Base-by-base conservation (phyloP, 441 rosid species). In the Pelargonium myrrhifolium region DNA sequence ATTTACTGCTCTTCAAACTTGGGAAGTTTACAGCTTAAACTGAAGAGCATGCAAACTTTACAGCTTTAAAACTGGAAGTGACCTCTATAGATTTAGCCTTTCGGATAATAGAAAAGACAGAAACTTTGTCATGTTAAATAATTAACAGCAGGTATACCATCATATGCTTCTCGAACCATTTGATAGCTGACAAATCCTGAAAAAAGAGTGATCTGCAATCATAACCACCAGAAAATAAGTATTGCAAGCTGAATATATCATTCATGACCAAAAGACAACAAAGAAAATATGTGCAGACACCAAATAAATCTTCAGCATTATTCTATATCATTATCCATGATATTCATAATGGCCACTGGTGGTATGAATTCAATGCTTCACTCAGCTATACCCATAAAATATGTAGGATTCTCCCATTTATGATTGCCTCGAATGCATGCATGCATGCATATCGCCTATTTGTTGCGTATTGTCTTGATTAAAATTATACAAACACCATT, bases 141-240 rank as follows among this genome's bases (percentile, higher is more conserved):
- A 76, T 51, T 21, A 62, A 49, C 17, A 56, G 9, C 64, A 68
- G 47, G 72, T 22, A 24, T 72, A 92, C 99, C 98, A 78, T 83
- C 90, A 71, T 90, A 92, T 77, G 99, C 98, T 76, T 94, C 97
- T 78, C 90, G 87, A 74, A 94, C 98, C 98, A 94, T 92, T 78
- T 87, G 98, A 82, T 88, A 92, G 91, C 90, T 92, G 68, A 90
- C 97, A 81, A 92, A 92, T 72, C 98, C 99, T 65, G 98, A 94
- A 85, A 94, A 94, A 80, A 92, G 82, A 68, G 98, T 92, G 78
- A 92, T 89, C 98, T 89, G 94, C 85, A 85, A 77, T 71, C 67
- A 83, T 63, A 73, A 72, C 71, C 11, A 73, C 63, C 74, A 69
- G 67, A 71, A 70, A 67, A 71, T 80, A 31, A 31, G 37, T 7